These are phyloP conservation scores for Teunomyces cretensis DNA, from an alignment of 805 yeast genomes.

Conservation along the genomic window DNA sequence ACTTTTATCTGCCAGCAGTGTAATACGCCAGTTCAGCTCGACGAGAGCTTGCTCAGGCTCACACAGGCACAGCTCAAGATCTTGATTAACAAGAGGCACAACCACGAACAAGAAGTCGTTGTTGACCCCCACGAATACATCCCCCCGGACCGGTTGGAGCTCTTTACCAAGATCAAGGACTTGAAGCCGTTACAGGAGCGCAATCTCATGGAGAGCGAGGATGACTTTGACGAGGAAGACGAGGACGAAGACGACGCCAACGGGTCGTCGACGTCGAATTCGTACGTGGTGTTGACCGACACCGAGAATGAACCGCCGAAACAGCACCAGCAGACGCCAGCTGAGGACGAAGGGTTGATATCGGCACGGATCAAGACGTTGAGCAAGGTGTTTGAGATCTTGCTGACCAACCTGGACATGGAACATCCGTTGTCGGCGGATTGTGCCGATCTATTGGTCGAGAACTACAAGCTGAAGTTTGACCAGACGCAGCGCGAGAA, in stretches of 20 bases:
- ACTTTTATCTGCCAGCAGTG: conserved; percentile 57
- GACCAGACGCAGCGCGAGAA: conserved; percentile 75
- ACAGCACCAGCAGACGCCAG: neutral
- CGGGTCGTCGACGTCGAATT: conserved; percentile 8
- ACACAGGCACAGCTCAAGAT: conserved; percentile 56
- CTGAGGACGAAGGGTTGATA: conserved; percentile 27
- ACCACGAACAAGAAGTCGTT: conserved; percentile 14
- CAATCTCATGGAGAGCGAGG: conserved; percentile 33
- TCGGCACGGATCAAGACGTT: conserved; percentile 54
- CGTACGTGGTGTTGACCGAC: conserved; percentile 12
- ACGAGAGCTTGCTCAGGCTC: conserved; percentile 47
- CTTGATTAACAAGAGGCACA: conserved; percentile 40
- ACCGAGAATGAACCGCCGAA: neutral
- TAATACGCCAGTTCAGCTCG: conserved; percentile 54
- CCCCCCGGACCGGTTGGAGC: conserved; percentile 38
- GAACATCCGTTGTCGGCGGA: conserved; percentile 86
- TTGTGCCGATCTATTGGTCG: conserved; percentile 68
- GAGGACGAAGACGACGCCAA: conserved; percentile 13
- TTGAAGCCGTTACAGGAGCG: conserved; percentile 21
- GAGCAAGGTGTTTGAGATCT: conserved; percentile 65
- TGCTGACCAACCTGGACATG: conserved; percentile 68
- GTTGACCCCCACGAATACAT: conserved; percentile 34
- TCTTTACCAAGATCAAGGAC: conserved; percentile 25
- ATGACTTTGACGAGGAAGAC: conserved; percentile 19
- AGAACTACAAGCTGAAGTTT: conserved; percentile 64